Evolutionary conservation across 345 rosid genomes (phyloP).

Genomic region (Salix suchowensis): DNA sequence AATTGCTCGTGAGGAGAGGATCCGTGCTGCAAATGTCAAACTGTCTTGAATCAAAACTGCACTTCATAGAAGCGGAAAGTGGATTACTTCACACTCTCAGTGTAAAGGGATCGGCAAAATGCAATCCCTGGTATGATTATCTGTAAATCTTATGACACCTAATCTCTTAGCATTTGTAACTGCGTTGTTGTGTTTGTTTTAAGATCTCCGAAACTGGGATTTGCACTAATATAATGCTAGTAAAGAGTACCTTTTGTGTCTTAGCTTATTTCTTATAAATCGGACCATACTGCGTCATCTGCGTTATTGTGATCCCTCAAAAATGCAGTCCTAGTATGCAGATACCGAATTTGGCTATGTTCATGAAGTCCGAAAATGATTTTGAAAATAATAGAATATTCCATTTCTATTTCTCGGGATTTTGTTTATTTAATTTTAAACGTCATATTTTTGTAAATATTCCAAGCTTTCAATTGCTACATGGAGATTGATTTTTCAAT

Average conservation of each 20-base stretch:
- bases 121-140: constrained; percentile 18
- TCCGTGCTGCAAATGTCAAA: neutral
- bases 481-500: too few relatives aligned
- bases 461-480: too few relatives aligned
- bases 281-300: neutral
- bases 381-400: too few relatives aligned
- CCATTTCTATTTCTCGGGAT: too few relatives aligned
- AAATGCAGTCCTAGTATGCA: neutral
- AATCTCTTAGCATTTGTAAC: constrained; percentile 10
- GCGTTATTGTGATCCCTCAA: neutral
- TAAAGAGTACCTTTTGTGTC: neutral
- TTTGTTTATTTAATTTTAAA: too few relatives aligned
- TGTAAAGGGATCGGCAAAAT: constrained; percentile 22
- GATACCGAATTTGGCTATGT: too few relatives aligned
- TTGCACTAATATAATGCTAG: constrained; percentile 20
- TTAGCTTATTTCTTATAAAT: neutral
- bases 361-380: too few relatives aligned
- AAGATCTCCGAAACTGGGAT: constrained; percentile 16
- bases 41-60: constrained; percentile 9
- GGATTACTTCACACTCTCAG: constrained; percentile 22
- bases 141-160: constrained; percentile 26
- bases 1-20: constrained; percentile 54
- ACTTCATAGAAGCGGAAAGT: constrained; percentile 5
- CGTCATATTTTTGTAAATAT: too few relatives aligned
- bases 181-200: constrained; percentile 12